phyloP scores from a whole-genome alignment of 2,329 filamentous ascomycete species.

The Onygenales sp. region DNA sequence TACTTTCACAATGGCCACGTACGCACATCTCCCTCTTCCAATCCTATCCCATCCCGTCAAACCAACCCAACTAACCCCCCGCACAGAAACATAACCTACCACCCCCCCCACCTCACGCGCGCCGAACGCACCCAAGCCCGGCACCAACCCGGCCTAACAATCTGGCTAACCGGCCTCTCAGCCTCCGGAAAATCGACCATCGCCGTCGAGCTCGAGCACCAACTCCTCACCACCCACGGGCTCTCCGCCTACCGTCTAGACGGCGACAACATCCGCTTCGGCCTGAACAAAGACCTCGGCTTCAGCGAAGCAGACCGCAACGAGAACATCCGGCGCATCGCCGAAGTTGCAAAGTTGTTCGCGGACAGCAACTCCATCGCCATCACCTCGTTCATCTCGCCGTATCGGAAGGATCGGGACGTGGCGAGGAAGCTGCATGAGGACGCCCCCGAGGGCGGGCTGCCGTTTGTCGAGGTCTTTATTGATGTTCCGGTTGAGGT shows the following conservation, averaged over 20 bases:
- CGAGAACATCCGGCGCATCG: constrained; percentile 96
- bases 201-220: constrained; percentile 91
- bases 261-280: constrained; percentile 97
- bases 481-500: constrained; percentile 86
- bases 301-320: constrained; percentile 89
- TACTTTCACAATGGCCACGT: constrained; percentile 8
- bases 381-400: constrained; percentile 94
- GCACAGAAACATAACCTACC: constrained; percentile 38
- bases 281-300: constrained; percentile 93
- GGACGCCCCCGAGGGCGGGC: constrained; percentile 46
- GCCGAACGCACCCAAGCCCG: constrained; percentile 41
- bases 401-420: constrained; percentile 78
- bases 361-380: constrained; percentile 81
- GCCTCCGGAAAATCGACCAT: constrained; percentile 97
- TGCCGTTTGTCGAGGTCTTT: constrained; percentile 89
- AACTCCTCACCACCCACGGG: constrained; percentile 66
- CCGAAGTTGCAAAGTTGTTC: constrained; percentile 94
- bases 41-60: not conserved
- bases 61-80: constrained; percentile 6
- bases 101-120: constrained; percentile 33
- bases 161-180: constrained; percentile 96
- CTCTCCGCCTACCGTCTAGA: constrained; percentile 85
- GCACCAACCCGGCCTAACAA: constrained; percentile 81
- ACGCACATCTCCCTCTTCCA: constrained; percentile 4
- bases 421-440: constrained; percentile 73